phyloP scores from a whole-genome alignment of 768 basidiomycete species.

The Sarcodon sp. region DNA sequence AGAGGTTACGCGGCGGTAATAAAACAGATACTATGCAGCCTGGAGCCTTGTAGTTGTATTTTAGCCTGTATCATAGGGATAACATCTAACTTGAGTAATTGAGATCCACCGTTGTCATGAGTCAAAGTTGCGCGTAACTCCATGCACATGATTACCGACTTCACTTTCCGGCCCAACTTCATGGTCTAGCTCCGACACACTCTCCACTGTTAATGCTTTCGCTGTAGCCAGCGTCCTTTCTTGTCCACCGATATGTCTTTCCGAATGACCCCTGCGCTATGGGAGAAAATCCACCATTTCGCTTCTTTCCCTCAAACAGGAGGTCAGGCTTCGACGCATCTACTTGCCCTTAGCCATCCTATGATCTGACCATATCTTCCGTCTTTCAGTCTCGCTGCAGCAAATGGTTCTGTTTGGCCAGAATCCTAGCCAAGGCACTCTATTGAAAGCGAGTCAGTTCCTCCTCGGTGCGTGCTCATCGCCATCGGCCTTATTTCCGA shows the following conservation, averaged over 20 bases:
- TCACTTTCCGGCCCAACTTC: too few species aligned
- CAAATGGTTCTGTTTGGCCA: constrained; percentile 98
- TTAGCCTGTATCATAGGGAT: neutral
- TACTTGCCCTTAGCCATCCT: neutral
- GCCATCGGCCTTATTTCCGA: constrained; percentile 2
- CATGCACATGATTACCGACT: constrained; percentile 4
- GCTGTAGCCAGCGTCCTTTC: neutral
- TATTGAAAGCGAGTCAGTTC: constrained; percentile 87
- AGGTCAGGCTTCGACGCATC: constrained; percentile 30
- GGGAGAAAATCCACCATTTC: constrained; percentile 88
- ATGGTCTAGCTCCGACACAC: neutral
- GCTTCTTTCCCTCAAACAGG: constrained; percentile 90
- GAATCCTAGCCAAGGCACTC: constrained; percentile 88
- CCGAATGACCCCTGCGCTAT: constrained; percentile 64
- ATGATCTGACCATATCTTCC: neutral
- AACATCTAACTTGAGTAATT: constrained; percentile 3
- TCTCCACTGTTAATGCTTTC: neutral
- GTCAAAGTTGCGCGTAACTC: constrained; percentile 2
- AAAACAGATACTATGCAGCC: constrained; percentile 3
- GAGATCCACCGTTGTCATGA: constrained; percentile 1
- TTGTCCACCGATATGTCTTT: constrained; percentile 32
- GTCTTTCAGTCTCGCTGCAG: constrained; percentile 67
- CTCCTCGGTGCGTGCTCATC: constrained; percentile 46
- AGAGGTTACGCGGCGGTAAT: constrained; percentile 14
- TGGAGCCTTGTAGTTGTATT: neutral